Evolutionary conservation across 2,329 filamentous ascomycete genomes (phyloP).

Genomic region (Penicillium sp.): DNA sequence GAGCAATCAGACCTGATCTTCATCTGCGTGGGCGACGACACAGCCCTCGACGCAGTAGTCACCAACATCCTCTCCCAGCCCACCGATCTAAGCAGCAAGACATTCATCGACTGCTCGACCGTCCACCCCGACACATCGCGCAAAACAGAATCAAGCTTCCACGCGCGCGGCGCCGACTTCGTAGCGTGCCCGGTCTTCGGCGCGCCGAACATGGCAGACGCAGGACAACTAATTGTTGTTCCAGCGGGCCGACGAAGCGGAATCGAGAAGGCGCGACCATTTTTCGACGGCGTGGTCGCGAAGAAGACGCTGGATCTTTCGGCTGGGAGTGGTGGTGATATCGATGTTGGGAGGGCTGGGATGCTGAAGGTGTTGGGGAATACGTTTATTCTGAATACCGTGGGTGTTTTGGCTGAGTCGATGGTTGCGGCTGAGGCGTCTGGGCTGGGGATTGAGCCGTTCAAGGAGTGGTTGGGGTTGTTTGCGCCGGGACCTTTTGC

Average conservation of each 20-base stretch:
- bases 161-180: conserved; percentile 67
- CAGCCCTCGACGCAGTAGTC: conserved; percentile 67
- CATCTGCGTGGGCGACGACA: conserved; percentile 76
- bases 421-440: conserved; percentile 78
- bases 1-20: conserved; percentile 76
- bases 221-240: conserved; percentile 71
- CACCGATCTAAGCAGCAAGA: conserved; percentile 64
- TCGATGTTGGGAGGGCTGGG: conserved; percentile 71
- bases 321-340: conserved; percentile 53
- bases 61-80: conserved; percentile 52
- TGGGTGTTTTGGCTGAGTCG: conserved; percentile 76
- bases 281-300: conserved; percentile 72
- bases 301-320: conserved; percentile 21
- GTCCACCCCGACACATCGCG: conserved; percentile 81
- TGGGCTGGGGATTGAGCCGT: conserved; percentile 69
- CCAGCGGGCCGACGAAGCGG: conserved; percentile 65
- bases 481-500: conserved; percentile 77
- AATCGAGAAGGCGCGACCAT: conserved; percentile 68
- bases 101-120: conserved; percentile 86
- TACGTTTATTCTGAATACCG: conserved; percentile 80
- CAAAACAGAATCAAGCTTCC: conserved; percentile 59
- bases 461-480: conserved; percentile 71
- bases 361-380: conserved; percentile 84
- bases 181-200: conserved; percentile 66
- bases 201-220: conserved; percentile 51